Evolutionary conservation across 495 filamentous ascomycete genomes (phyloP), one percentile per base, ranked within the genome.

Genomic region (Neurospora cerealis): DNA sequence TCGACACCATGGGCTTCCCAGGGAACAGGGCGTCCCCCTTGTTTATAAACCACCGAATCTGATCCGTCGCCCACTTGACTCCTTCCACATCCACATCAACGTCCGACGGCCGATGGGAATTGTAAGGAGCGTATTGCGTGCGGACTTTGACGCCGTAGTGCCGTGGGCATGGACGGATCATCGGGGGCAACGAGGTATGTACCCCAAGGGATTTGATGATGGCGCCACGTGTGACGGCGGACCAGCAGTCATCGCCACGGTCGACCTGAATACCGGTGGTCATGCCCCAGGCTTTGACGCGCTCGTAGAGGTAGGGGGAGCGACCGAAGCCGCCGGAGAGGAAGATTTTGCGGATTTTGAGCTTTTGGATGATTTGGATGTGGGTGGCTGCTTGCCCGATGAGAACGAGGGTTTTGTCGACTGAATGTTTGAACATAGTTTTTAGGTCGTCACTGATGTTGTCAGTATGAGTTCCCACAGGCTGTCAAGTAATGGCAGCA

Each of bases 201-300:
- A 81, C 69, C 10, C 80, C 80, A 8, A 79, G 44, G 1, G 76
- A 80, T 41, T 77, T 78, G 28, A 82, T 76, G 37, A 81, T 78
- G 34, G 80, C 81, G 10, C 81, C 81, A 13, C 74, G 74, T 0
- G 74, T 78, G 34, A 82, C 80, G 37, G 77, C 81, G 41, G 60
- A 77, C 81, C 81, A 82, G 36, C 77, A 79, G 39, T 74, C 72
- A 0, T 77, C 75, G 4, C 78, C 78, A 24, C 75, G 70, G 28
- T 78, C 75, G 15, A 79, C 77, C 4, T 69, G 71, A 8, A 79
- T 77, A 0, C 74, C 42, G 8, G 41, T 72, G 32, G 70, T 74
- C 5, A 36, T 62, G 5, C 77, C 76, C 40, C 75, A 79, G 21
- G 70, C 44, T 8, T 71, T 70, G 36, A 79, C 74, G 19, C 72